Conservation (phyloP, 2,329 filamentous ascomycete species). For the Monilinia aucupariae region DNA sequence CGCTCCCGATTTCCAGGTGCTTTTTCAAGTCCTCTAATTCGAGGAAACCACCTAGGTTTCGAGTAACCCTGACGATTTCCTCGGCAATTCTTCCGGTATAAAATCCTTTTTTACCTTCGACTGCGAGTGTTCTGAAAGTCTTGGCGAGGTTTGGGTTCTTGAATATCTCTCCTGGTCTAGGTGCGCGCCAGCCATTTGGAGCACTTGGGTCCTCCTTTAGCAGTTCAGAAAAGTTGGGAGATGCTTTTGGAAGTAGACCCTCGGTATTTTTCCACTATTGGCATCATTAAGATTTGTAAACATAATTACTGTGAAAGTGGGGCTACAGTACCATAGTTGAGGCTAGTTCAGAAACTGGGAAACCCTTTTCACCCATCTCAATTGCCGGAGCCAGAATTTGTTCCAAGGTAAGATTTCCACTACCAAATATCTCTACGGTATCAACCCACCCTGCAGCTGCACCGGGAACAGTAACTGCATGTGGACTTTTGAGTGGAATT, state of each 20-base stretch:
- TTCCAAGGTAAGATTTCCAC: constrained; percentile 70
- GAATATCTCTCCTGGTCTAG: constrained; percentile 79
- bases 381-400: constrained; percentile 81
- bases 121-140: constrained; percentile 74
- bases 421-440: constrained; percentile 80
- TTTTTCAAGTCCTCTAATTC: constrained; percentile 74
- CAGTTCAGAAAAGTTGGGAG: constrained; percentile 82
- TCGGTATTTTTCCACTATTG: constrained; percentile 68
- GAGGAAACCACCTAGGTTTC: constrained; percentile 70
- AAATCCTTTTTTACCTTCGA: constrained; percentile 83
- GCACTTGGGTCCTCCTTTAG: constrained; percentile 70
- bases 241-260: constrained; percentile 59
- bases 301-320: background rate
- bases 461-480: constrained; percentile 82
- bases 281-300: constrained; percentile 9
- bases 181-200: constrained; percentile 65
- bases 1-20: constrained; percentile 67
- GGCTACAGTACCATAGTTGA: constrained; percentile 29
- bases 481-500: constrained; percentile 72
- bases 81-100: constrained; percentile 81
- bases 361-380: constrained; percentile 79
- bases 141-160: constrained; percentile 74
- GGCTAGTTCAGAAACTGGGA: constrained; percentile 74
- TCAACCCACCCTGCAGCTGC: constrained; percentile 93
- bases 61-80: constrained; percentile 71